These are phyloP conservation scores for Jacaranda copaia DNA, from an alignment of 257 asterid species.

Conservation along the genomic window DNA sequence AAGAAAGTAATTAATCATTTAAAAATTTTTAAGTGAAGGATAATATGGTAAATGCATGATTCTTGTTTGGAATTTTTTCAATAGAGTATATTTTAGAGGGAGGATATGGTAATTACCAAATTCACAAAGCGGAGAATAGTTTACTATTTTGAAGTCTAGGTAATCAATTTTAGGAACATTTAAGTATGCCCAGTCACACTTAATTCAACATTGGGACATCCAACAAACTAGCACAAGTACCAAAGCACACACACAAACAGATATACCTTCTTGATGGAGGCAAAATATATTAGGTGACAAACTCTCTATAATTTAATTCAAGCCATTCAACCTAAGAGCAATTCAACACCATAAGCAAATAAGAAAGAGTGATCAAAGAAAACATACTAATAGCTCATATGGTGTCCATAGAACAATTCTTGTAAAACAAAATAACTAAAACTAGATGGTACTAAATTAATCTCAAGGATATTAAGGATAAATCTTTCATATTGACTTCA, in stretches of 20 bases:
- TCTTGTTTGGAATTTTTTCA: too few relatives aligned
- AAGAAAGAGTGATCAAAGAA: background rate
- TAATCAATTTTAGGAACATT: too few relatives aligned
- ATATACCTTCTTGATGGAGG: background rate
- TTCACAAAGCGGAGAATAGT: too few relatives aligned
- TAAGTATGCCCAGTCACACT: background rate
- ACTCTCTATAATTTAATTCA: background rate
- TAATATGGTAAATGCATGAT: too few relatives aligned
- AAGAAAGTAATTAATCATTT: too few relatives aligned
- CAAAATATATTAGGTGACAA: background rate
- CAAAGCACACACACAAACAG: background rate
- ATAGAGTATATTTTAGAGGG: too few relatives aligned
- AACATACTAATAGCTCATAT: too few relatives aligned
- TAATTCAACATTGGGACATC: background rate
- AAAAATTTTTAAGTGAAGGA: too few relatives aligned
- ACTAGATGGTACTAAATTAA: background rate
- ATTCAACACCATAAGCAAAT: background rate
- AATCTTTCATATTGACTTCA: slow-evolving; percentile 15
- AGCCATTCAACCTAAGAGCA: background rate
- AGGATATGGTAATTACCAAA: too few relatives aligned
- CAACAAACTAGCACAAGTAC: too few relatives aligned
- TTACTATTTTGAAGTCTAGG: too few relatives aligned
- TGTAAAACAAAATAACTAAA: background rate
- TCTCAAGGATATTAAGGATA: slow-evolving; percentile 1
- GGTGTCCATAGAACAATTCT: too few relatives aligned